phyloP scores from a whole-genome alignment of 106 monocot species.

The Platanthera guangdongensis region DNA sequence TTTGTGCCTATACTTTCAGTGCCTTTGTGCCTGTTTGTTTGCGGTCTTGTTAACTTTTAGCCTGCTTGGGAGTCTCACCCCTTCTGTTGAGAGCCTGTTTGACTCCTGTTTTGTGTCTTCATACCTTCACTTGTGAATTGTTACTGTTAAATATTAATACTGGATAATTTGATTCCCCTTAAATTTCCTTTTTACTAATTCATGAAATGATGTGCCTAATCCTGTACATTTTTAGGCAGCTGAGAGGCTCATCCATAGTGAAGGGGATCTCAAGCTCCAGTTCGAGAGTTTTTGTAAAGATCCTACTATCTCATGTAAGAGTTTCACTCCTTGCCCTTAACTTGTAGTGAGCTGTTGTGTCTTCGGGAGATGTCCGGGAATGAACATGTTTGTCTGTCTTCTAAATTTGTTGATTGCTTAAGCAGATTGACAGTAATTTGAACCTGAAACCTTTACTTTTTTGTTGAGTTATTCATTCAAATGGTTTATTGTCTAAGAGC shows the following conservation, averaged over 20 bases:
- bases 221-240: slow-evolving; percentile 51
- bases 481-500: neutral
- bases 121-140: too few relatives aligned
- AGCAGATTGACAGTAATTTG: neutral
- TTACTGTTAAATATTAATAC: neutral
- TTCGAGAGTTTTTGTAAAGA: slow-evolving; percentile 55
- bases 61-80: too few relatives aligned
- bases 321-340: neutral
- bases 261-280: slow-evolving; percentile 60
- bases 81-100: too few relatives aligned
- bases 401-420: slow-evolving; percentile 1
- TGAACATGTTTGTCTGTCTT: neutral
- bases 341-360: neutral
- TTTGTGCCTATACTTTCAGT: too few relatives aligned
- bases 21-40: too few relatives aligned
- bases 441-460: neutral
- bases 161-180: neutral
- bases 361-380: neutral
- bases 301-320: slow-evolving; percentile 59
- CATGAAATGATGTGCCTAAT: slow-evolving; percentile 1
- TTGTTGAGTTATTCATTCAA: neutral
- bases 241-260: slow-evolving; percentile 64
- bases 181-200: neutral
- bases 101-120: too few relatives aligned
- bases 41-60: too few relatives aligned